phyloP scores from a whole-genome alignment of 768 basidiomycete species.

The Russula virescens region DNA sequence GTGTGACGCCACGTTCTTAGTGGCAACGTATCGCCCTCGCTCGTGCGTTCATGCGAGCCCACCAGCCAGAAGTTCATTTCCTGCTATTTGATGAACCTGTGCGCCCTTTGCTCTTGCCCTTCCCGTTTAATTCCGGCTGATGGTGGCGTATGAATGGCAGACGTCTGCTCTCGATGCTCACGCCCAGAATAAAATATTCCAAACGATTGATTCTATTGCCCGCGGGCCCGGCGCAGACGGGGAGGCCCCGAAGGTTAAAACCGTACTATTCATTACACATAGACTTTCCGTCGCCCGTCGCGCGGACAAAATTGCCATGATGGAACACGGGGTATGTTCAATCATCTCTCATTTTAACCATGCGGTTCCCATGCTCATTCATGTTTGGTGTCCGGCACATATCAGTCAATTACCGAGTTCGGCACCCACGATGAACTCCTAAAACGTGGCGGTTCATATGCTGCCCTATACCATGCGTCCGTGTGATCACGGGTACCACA shows the following conservation, averaged over 20 bases:
- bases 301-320: constrained; percentile 83
- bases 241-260: constrained; percentile 46
- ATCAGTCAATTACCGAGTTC: constrained; percentile 28
- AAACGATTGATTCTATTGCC: constrained; percentile 64
- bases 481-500: constrained; percentile 12
- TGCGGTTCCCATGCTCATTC: constrained; percentile 12
- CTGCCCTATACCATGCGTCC: constrained; percentile 26
- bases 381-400: not conserved
- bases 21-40: constrained; percentile 87
- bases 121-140: not conserved
- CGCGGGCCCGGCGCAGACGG: constrained; percentile 42
- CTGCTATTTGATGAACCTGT: constrained; percentile 84
- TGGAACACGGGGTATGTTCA: constrained; percentile 60
- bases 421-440: constrained; percentile 29
- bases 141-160: constrained; percentile 33
- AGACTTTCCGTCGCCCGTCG: constrained; percentile 73
- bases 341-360: constrained; percentile 11
- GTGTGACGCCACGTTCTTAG: constrained; percentile 34
- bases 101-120: constrained; percentile 29
- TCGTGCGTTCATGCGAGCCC: constrained; percentile 81
- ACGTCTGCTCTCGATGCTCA: constrained; percentile 76
- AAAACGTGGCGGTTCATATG: constrained; percentile 25
- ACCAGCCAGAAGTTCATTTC: constrained; percentile 67
- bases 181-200: constrained; percentile 74
- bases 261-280: constrained; percentile 80